Evolutionary conservation across 2,329 filamentous ascomycete genomes (phyloP).

Genomic region (Alternaria atra): DNA sequence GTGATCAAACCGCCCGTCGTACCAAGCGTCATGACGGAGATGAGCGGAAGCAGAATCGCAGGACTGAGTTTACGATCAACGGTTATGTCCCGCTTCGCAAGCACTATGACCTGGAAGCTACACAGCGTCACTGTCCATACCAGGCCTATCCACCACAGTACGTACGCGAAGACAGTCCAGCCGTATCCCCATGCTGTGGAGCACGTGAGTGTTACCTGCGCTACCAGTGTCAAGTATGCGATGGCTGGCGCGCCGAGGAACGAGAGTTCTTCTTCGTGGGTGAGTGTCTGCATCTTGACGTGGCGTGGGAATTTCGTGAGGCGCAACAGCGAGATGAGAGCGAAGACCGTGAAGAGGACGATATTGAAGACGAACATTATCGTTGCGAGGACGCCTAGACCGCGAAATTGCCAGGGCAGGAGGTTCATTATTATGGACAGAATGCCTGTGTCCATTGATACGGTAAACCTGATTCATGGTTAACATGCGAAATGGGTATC

Average conservation of each 20-base stretch:
- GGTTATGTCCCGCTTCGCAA: slow-evolving; percentile 22
- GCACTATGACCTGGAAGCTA: slow-evolving; percentile 18
- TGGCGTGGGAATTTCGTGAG: slow-evolving; percentile 14
- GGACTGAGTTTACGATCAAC: slow-evolving; percentile 20
- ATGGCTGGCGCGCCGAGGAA: slow-evolving; percentile 68
- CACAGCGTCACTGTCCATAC: slow-evolving; percentile 29
- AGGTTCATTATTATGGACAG: slow-evolving; percentile 66
- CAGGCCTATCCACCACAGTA: slow-evolving; percentile 35
- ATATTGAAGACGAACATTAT: slow-evolving; percentile 31
- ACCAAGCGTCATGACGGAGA: slow-evolving; percentile 28
- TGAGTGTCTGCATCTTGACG: slow-evolving; percentile 58
- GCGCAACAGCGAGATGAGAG: slow-evolving; percentile 18
- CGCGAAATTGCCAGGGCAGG: slow-evolving; percentile 68
- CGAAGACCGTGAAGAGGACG: slow-evolving; percentile 21
- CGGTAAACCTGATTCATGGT: slow-evolving; percentile 19
- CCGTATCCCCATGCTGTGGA: slow-evolving; percentile 71
- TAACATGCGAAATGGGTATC: neutral
- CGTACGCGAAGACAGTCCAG: slow-evolving; percentile 63
- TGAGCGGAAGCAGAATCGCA: slow-evolving; percentile 26
- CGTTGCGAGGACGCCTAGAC: slow-evolving; percentile 20
- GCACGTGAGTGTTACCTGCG: slow-evolving; percentile 68
- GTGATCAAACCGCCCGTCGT: slow-evolving; percentile 24
- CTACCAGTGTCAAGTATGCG: slow-evolving; percentile 70
- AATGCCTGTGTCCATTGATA: slow-evolving; percentile 67
- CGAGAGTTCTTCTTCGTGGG: slow-evolving; percentile 68